Evolutionary conservation across 2,329 filamentous ascomycete genomes (phyloP).

Genomic region (Hysterium pulicare): DNA sequence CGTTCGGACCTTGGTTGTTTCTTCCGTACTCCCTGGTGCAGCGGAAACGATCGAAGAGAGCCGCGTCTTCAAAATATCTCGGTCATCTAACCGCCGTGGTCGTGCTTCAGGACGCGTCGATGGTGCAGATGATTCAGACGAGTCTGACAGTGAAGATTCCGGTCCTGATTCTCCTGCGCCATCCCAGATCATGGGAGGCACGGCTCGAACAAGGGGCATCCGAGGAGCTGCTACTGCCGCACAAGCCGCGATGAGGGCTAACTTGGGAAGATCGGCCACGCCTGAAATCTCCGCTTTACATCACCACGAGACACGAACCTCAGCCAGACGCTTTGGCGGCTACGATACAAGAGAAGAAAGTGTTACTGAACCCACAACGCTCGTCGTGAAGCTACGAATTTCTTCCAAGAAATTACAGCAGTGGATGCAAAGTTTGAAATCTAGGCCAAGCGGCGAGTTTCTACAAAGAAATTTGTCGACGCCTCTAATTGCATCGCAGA

Average conservation of each 20-base stretch:
- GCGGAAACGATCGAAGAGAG: conserved; percentile 78
- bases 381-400: conserved; percentile 74
- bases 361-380: conserved; percentile 59
- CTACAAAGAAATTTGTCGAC: conserved; percentile 42
- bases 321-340: conserved; percentile 54
- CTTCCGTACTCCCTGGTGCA: conserved; percentile 85
- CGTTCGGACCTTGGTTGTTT: conserved; percentile 87
- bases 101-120: conserved; percentile 61
- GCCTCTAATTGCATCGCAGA: conserved; percentile 46
- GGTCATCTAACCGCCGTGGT: conserved; percentile 38
- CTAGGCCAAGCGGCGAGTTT: conserved; percentile 30
- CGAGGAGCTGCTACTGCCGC: conserved; percentile 83
- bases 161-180: conserved; percentile 77
- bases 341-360: conserved; percentile 75
- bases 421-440: conserved; percentile 56
- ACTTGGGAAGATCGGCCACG: conserved; percentile 77
- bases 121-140: conserved; percentile 73
- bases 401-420: conserved; percentile 68
- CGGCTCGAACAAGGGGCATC: conserved; percentile 82
- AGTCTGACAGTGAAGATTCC: conserved; percentile 88
- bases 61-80: conserved; percentile 69
- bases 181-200: conserved; percentile 67
- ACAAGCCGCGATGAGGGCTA: conserved; percentile 78
- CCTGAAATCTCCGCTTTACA: conserved; percentile 69
- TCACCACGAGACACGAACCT: conserved; percentile 70